Percentiles rank a stretch among this genome's conserved stretches.
These are phyloP conservation scores for Grigorovia yakushimaensis DNA, from an alignment of 805 yeast genomes.

Conservation along the genomic window DNA sequence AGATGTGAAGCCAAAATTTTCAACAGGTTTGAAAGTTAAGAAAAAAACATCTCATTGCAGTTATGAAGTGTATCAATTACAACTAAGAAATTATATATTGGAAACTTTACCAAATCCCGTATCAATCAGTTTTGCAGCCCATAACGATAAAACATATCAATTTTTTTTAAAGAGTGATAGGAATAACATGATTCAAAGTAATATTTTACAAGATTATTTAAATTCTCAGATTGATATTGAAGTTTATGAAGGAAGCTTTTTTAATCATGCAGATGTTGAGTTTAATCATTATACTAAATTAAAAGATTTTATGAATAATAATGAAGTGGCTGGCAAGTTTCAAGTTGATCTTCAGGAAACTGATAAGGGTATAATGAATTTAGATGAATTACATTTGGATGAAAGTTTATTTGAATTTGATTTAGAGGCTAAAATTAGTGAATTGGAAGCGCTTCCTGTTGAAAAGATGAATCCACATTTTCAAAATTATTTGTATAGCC, in stretches of 20 bases:
- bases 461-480: conserved; percentile 14
- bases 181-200: conserved; percentile 18
- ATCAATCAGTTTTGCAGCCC: conserved; percentile 19
- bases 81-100: conserved; percentile 19
- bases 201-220: conserved; percentile 10
- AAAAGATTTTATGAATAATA: conserved; percentile 12
- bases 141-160: conserved; percentile 13
- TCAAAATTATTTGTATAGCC: conserved; percentile 26
- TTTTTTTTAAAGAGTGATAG: conserved; percentile 4
- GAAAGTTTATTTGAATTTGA: conserved; percentile 23
- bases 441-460: conserved; percentile 15
- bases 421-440: conserved; percentile 15
- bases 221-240: not conserved
- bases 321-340: conserved; percentile 4
- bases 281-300: conserved; percentile 16
- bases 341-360: conserved; percentile 9
- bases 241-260: not conserved
- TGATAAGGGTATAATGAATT: conserved; percentile 8
- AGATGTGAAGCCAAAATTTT: conserved; percentile 1
- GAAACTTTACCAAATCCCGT: conserved; percentile 13
- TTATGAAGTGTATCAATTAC: conserved; percentile 25
- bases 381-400: conserved; percentile 10
- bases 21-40: conserved; percentile 9
- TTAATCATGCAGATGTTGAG: conserved; percentile 1
- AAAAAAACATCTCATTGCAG: conserved; percentile 16